Base-by-base conservation (phyloP, 805 yeast genomes). In the Teunomyces atbi region DNA sequence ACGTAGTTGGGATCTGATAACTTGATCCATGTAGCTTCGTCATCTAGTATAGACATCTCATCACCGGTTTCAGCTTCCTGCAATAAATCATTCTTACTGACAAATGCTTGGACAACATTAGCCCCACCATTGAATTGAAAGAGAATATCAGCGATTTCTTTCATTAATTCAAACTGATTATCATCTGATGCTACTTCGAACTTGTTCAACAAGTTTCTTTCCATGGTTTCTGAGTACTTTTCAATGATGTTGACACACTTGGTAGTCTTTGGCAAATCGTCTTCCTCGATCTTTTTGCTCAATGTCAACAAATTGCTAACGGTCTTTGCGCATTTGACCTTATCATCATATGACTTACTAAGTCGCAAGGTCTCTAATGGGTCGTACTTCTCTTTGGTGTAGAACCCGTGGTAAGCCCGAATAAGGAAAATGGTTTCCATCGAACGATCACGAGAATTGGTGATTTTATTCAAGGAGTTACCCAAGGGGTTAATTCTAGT, bases 51-150 rank as follows among this genome's bases (percentile, higher is more conserved):
- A 12, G 64, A 56, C 18, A 52, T 53, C 23, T 61, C 65, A 15
- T 64, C 68, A 10, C 35, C 45, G 6, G 49, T 43, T 47, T 79
- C 77, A 51, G 76, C 68, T 30, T 69, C 73, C 45, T 74, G 71
- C 62, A 91, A 86, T 48, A 84, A 77, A 41, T 83, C 86, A 59
- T 87, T 89, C 59, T 87, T 89, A 59, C 81, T 82, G 35, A 91
- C 86, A 66, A 88, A 92, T 41, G 84, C 82, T 59, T 84, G 89
- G 6, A 89, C 85, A 6, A 91, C 92, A 48, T 85, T 83, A 8
- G 79, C 75, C 10, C 97, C 97, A 15, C 89, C 92, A 59, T 92
- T 91, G 69, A 83, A 92, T 50, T 83, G 87, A 44, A 82, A 78
- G 42, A 91, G 71, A 13, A 90, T 79, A 42, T 80, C 81, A 0